These are phyloP conservation scores for Paraglomus occultum DNA, from an alignment of 192 early-diverging fungal species.

Conservation along the genomic window DNA sequence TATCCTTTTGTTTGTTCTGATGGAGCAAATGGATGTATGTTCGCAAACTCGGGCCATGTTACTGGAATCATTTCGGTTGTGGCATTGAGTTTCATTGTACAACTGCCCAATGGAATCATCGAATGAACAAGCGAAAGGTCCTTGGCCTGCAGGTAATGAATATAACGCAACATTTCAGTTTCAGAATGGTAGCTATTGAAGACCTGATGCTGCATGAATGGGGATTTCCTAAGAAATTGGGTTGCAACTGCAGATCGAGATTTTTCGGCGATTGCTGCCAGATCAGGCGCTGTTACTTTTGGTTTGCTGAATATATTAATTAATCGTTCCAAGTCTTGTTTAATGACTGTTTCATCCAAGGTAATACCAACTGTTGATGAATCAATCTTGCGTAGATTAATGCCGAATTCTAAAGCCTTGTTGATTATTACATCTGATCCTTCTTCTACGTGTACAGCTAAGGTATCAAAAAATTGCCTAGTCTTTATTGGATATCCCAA, in stretches of 20 bases:
- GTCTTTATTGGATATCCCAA: slow-evolving; percentile 84
- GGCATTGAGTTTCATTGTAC: slow-evolving; percentile 99
- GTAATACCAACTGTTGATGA: slow-evolving; percentile 76
- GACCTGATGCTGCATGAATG: slow-evolving; percentile 85
- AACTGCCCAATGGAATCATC: slow-evolving; percentile 98
- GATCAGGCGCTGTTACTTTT: slow-evolving; percentile 48
- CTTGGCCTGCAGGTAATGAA: slow-evolving; percentile 92
- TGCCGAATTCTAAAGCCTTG: slow-evolving; percentile 68
- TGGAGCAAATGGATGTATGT: slow-evolving; percentile 97
- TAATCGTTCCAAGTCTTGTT: slow-evolving; percentile 78
- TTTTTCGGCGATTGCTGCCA: slow-evolving; percentile 47
- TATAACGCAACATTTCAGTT: slow-evolving; percentile 98
- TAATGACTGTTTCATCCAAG: slow-evolving; percentile 89
- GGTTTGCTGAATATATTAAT: slow-evolving; percentile 69
- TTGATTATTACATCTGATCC: slow-evolving; percentile 63
- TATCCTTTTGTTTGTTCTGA: slow-evolving; percentile 94
- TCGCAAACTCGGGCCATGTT: slow-evolving; percentile 95
- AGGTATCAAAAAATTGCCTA: slow-evolving; percentile 91
- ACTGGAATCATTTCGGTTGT: slow-evolving; percentile 99
- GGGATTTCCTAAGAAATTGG: slow-evolving; percentile 67
- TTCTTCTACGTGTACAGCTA: slow-evolving; percentile 74
- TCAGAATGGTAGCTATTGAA: slow-evolving; percentile 98
- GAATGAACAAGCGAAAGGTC: slow-evolving; percentile 98
- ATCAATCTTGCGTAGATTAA: slow-evolving; percentile 89
- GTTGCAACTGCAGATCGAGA: slow-evolving; percentile 55